Percentiles rank a stretch among this genome's conserved stretches.
Evolutionary conservation across 2,329 filamentous ascomycete genomes (phyloP).

Genomic region (Grosmannia huntii): DNA sequence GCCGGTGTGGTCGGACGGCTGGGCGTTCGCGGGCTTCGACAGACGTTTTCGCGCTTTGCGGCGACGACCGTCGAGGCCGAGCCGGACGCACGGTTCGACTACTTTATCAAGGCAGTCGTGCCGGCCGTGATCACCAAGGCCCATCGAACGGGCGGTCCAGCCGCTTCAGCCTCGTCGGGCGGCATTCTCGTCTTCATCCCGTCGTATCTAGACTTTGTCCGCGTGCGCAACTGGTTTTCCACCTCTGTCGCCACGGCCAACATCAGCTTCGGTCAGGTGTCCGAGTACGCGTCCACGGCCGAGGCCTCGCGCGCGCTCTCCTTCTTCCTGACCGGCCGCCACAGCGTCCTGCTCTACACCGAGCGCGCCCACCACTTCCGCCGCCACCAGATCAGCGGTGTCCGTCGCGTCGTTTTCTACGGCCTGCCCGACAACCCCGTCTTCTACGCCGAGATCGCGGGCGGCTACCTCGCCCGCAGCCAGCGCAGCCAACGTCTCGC

Average conservation of each 20-base stretch:
- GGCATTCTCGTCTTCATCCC: constrained; percentile 85
- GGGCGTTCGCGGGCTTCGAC: constrained; percentile 52
- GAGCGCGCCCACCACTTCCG: constrained; percentile 96
- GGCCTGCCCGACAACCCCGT: constrained; percentile 76
- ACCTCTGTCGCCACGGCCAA: constrained; percentile 44
- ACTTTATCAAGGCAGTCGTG: constrained; percentile 73
- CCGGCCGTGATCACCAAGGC: constrained; percentile 41
- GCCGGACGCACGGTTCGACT: constrained; percentile 79
- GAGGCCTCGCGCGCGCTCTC: constrained; percentile 76
- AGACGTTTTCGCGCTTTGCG: constrained; percentile 84
- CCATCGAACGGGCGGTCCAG: not conserved
- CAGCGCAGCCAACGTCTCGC: constrained; percentile 42
- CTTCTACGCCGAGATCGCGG: constrained; percentile 68
- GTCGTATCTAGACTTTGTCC: constrained; percentile 88
- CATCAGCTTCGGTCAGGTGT: constrained; percentile 66
- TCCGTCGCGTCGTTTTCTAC: constrained; percentile 71
- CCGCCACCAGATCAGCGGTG: constrained; percentile 70
- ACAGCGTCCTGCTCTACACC: constrained; percentile 78
- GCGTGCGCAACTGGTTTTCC: constrained; percentile 83
- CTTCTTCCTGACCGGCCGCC: constrained; percentile 73
- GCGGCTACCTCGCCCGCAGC: constrained; percentile 49
- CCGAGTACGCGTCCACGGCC: constrained; percentile 70
- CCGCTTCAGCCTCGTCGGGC: not conserved
- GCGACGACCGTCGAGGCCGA: constrained; percentile 57
- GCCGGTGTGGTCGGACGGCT: constrained; percentile 61